Percentiles rank a stretch among this genome's conserved stretches.
These are phyloP conservation scores for Didymella glomerata DNA, from an alignment of 2,329 filamentous ascomycete species.

Conservation along the genomic window DNA sequence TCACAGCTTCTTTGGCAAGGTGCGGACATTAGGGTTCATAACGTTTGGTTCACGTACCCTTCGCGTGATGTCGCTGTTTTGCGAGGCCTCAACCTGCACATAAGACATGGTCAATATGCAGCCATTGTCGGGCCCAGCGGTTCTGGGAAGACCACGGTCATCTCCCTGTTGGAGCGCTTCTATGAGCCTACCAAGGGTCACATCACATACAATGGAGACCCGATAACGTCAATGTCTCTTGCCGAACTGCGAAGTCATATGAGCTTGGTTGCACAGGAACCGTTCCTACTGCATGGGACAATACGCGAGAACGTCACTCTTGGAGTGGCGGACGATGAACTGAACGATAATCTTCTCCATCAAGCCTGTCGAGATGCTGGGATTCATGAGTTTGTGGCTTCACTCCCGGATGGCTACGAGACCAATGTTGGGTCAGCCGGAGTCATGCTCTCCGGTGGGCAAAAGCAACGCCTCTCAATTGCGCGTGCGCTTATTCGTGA, in stretches of 20 bases:
- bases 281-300: conserved; percentile 55
- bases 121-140: conserved; percentile 72
- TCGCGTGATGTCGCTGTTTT: conserved; percentile 89
- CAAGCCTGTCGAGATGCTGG: conserved; percentile 39
- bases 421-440: conserved; percentile 39
- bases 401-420: conserved; percentile 40
- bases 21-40: conserved; percentile 72
- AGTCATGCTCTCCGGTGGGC: conserved; percentile 77
- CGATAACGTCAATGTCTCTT: conserved; percentile 59
- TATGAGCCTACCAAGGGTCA: conserved; percentile 80
- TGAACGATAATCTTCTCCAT: conserved; percentile 47
- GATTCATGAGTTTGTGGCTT: conserved; percentile 44
- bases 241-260: conserved; percentile 70
- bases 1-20: conserved; percentile 22
- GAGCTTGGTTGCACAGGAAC: conserved; percentile 66
- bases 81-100: conserved; percentile 54
- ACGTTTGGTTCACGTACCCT: conserved; percentile 91
- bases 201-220: conserved; percentile 72
- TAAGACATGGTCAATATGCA: conserved; percentile 62
- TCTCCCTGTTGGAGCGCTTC: conserved; percentile 89
- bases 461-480: conserved; percentile 79
- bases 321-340: conserved; percentile 53
- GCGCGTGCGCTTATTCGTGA: conserved; percentile 72
- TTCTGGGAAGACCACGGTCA: conserved; percentile 90
- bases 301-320: conserved; percentile 59